These are phyloP conservation scores for Coleophoma cylindrospora DNA, from an alignment of 2,329 filamentous ascomycete species.

Conservation along the genomic window DNA sequence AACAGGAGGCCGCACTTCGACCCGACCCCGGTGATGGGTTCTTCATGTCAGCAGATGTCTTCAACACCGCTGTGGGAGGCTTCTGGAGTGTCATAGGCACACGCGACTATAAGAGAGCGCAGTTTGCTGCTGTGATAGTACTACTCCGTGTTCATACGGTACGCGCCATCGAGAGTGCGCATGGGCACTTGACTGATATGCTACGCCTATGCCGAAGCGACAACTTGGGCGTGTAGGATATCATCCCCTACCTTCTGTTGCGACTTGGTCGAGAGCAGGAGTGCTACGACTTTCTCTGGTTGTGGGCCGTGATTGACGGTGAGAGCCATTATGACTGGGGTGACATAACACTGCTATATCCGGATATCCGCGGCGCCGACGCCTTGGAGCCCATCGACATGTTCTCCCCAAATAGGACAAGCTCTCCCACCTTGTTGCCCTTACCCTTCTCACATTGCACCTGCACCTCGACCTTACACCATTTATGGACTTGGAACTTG, in stretches of 20 bases:
- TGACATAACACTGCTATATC: constrained; percentile 26
- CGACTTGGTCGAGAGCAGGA: constrained; percentile 43
- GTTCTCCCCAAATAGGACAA: constrained; percentile 7
- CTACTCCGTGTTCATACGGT: constrained; percentile 28
- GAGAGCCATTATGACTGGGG: constrained; percentile 29
- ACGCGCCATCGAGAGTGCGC: constrained; percentile 29
- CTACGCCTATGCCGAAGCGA: constrained; percentile 38
- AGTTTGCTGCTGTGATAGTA: constrained; percentile 25
- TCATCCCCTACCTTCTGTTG: constrained; percentile 36
- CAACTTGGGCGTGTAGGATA: constrained; percentile 35
- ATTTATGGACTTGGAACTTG: neutral
- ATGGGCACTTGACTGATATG: constrained; percentile 38
- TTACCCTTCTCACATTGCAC: constrained; percentile 31
- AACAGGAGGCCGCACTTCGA: constrained; percentile 31
- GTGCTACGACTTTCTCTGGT: constrained; percentile 43
- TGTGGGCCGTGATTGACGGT: constrained; percentile 29
- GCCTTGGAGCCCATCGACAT: constrained; percentile 30
- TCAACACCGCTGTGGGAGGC: constrained; percentile 31
- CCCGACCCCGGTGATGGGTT: constrained; percentile 18
- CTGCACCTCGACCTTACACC: constrained; percentile 27
- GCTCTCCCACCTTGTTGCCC: constrained; percentile 15
- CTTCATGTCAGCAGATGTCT: constrained; percentile 25
- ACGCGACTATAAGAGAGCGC: constrained; percentile 38
- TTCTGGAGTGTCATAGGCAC: constrained; percentile 39
- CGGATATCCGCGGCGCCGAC: constrained; percentile 34